phyloP scores from a whole-genome alignment of 2,329 filamentous ascomycete genomes.

The Claviceps humidiphila region DNA sequence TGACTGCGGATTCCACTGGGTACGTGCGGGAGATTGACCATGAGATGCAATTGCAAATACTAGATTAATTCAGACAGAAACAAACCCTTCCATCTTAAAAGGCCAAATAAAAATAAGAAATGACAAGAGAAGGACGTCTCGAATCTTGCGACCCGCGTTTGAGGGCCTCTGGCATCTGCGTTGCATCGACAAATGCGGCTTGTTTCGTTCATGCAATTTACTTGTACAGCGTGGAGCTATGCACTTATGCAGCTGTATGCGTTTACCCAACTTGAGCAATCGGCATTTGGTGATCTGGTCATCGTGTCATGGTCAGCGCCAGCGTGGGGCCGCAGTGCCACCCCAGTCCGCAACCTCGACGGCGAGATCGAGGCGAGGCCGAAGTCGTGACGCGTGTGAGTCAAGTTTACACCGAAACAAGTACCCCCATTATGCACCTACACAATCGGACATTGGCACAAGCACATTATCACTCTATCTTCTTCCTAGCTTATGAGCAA shows the following conservation, averaged over 20 bases:
- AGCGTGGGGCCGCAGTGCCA: background rate
- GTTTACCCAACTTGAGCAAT: slow-evolving; percentile 1
- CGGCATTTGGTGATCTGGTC: background rate
- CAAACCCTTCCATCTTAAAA: background rate
- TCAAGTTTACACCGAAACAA: background rate
- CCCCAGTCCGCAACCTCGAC: background rate
- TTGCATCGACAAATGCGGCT: background rate
- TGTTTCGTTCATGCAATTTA: background rate
- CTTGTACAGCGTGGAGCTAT: background rate
- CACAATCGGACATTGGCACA: too few relatives aligned
- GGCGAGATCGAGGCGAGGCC: slow-evolving; percentile 4
- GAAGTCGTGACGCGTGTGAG: slow-evolving; percentile 3
- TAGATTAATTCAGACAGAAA: background rate
- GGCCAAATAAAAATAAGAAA: background rate
- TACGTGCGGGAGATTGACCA: background rate
- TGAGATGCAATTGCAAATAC: background rate
- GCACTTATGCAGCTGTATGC: background rate
- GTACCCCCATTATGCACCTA: background rate
- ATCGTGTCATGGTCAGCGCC: background rate
- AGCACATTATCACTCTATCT: background rate
- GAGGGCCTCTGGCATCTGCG: background rate
- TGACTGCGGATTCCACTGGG: background rate
- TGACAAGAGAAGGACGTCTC: background rate
- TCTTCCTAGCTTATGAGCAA: background rate
- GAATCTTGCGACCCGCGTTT: background rate